Percentiles rank a stretch among this genome's conserved stretches.
Conservation (phyloP, 1,139 yeast species). For the Starmera stellimalicola region DNA sequence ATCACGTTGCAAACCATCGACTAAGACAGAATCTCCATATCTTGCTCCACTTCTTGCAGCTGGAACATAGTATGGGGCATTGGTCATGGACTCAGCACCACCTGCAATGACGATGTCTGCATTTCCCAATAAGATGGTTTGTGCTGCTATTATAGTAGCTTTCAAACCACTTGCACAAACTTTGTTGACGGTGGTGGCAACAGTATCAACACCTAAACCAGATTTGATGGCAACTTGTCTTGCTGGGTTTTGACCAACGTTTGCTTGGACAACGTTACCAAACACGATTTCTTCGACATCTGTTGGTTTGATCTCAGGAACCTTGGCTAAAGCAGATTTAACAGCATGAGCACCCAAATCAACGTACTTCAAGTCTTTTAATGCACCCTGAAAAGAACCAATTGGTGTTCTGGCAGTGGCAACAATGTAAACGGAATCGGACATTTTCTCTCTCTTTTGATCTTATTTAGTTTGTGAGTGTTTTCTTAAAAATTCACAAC, state of each 20-base stretch:
- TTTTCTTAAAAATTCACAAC: neutral
- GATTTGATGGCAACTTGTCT: constrained; percentile 93
- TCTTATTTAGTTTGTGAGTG: neutral
- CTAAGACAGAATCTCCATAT: constrained; percentile 69
- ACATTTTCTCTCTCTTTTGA: constrained; percentile 15
- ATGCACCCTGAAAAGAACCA: constrained; percentile 83
- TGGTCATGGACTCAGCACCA: constrained; percentile 97
- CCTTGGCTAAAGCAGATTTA: constrained; percentile 74
- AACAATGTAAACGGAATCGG: constrained; percentile 70
- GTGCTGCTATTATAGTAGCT: constrained; percentile 84
- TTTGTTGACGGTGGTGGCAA: constrained; percentile 88
- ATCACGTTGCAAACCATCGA: constrained; percentile 87
- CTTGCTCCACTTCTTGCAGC: constrained; percentile 79
- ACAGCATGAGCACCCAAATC: constrained; percentile 93
- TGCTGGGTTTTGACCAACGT: constrained; percentile 96
- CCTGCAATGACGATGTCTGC: constrained; percentile 95
- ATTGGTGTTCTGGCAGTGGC: constrained; percentile 90
- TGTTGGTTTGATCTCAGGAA: constrained; percentile 68
- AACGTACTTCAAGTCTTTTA: constrained; percentile 63
- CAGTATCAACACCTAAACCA: constrained; percentile 68
- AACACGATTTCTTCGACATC: constrained; percentile 84
- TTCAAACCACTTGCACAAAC: constrained; percentile 97
- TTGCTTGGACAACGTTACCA: constrained; percentile 91
- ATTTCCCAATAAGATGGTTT: constrained; percentile 76
- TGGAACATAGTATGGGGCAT: constrained; percentile 89